phyloP scores from a whole-genome alignment of 495 filamentous ascomycete species.

The Podospora australis region DNA sequence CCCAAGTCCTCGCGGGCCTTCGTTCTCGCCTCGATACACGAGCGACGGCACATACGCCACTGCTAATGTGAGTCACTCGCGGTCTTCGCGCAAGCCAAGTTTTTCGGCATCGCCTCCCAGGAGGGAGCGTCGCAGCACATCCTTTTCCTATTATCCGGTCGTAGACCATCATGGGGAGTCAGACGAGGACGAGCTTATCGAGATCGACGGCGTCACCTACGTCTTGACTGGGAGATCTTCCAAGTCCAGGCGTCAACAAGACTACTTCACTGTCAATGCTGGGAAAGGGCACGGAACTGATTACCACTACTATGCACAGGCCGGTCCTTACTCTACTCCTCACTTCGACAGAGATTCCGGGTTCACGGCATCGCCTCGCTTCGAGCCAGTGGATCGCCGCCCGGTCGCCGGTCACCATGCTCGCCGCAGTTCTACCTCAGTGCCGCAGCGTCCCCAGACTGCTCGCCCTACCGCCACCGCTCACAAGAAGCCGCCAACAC shows the following conservation, averaged over 20 bases:
- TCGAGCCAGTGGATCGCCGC: constrained; percentile 35
- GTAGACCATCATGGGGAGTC: constrained; percentile 48
- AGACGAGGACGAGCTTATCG: constrained; percentile 55
- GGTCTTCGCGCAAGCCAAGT: constrained; percentile 43
- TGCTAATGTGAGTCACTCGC: constrained; percentile 48
- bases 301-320: constrained; percentile 49
- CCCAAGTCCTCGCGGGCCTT: constrained; percentile 32
- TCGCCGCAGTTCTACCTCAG: constrained; percentile 38
- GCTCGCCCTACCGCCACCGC: constrained; percentile 32
- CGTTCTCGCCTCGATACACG: constrained; percentile 44
- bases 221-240: constrained; percentile 40
- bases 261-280: constrained; percentile 34
- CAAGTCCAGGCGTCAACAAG: constrained; percentile 33
- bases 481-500: constrained; percentile 30
- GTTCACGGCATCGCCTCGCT: constrained; percentile 38
- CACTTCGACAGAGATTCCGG: constrained; percentile 34
- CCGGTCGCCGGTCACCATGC: constrained; percentile 22
- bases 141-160: constrained; percentile 49
- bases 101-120: constrained; percentile 37
- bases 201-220: constrained; percentile 43
- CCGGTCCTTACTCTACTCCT: constrained; percentile 35
- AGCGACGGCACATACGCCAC: constrained; percentile 52
- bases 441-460: constrained; percentile 38
- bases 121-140: constrained; percentile 45
- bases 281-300: constrained; percentile 48